Base-by-base conservation (phyloP, 805 yeast species). In the Ogataea methanolica region DNA sequence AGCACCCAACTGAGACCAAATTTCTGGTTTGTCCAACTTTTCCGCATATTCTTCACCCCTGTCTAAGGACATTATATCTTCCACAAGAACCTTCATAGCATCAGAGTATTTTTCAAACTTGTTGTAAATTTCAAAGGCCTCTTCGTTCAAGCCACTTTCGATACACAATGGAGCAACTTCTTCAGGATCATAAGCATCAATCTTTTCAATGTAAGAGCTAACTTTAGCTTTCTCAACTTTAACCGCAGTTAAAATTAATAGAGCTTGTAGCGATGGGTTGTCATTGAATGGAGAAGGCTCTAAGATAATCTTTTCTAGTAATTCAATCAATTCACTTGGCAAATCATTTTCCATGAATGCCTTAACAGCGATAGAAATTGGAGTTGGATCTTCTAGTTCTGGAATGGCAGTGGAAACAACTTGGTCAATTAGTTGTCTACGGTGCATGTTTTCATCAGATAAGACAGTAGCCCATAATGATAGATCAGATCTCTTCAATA, bases 251-350 rank as follows among this genome's bases (percentile, higher is more conserved):
- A 94, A 78, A 55, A 94, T 78, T 64, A 94, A 73, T 66, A 94
- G 75, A 44, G 97, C 97, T 75, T 94, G 99, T 65, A 94, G 76
- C 23, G 96, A 91, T 57, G 95, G 86, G 67, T 94, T 94, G 58
- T 92, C 98, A 59, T 82, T 89, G 75, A 94, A 94, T 57, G 97
- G 95, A 59, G 98, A 91, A 46, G 98, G 97, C 71, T 94, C 99
- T 59, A 94, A 75, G 54, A 95, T 90, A 63, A 94, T 92, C 75
- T 94, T 94, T 70, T 94, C 99, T 60, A 94, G 76, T 55, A 94
- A 78, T 72, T 92, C 98, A 66, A 94, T 88, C 66, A 94, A 80
- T 71, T 94, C 99, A 53, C 81, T 78, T 42, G 97, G 96, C 65
- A 94, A 76, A 54, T 91, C 96, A 52, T 90, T 94, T 55, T 87